Conservation (phyloP, 2,329 filamentous ascomycete genomes). For the Thermoascus crustaceus region DNA sequence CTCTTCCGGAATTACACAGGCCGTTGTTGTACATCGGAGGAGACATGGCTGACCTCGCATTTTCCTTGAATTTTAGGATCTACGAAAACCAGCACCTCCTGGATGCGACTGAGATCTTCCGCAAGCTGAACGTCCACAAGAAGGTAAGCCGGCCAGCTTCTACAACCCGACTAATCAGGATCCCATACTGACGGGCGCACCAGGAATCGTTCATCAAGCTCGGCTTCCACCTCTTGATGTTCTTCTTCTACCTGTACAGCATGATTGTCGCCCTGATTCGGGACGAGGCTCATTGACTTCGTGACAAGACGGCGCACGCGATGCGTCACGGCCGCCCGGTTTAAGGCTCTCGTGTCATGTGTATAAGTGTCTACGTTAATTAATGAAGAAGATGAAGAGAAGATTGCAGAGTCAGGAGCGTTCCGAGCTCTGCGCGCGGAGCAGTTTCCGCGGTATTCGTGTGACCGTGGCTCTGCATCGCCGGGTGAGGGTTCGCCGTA, state of each 20-base stretch:
- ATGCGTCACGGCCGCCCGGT: slow-evolving; percentile 30
- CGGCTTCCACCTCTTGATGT: slow-evolving; percentile 97
- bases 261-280: slow-evolving; percentile 96
- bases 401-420: too few relatives aligned
- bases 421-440: too few relatives aligned
- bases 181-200: slow-evolving; percentile 6
- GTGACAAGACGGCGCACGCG: slow-evolving; percentile 28
- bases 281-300: slow-evolving; percentile 75
- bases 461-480: background rate
- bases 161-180: background rate
- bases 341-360: slow-evolving; percentile 4
- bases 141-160: slow-evolving; percentile 54
- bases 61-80: too few relatives aligned
- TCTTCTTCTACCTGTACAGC: slow-evolving; percentile 99
- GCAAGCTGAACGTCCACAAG: slow-evolving; percentile 98
- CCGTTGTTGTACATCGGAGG: too few relatives aligned
- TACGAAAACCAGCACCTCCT: slow-evolving; percentile 94
- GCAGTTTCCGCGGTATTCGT: too few relatives aligned
- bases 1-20: too few relatives aligned
- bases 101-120: slow-evolving; percentile 97
- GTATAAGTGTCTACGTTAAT: slow-evolving; percentile 4
- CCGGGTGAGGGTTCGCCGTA: too few relatives aligned
- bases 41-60: too few relatives aligned
- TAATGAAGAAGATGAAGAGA: too few relatives aligned
- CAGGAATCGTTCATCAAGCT: slow-evolving; percentile 99